These are phyloP conservation scores for Fusarium tricinctum DNA, from an alignment of 2,329 filamentous ascomycete genomes.

Conservation along the genomic window DNA sequence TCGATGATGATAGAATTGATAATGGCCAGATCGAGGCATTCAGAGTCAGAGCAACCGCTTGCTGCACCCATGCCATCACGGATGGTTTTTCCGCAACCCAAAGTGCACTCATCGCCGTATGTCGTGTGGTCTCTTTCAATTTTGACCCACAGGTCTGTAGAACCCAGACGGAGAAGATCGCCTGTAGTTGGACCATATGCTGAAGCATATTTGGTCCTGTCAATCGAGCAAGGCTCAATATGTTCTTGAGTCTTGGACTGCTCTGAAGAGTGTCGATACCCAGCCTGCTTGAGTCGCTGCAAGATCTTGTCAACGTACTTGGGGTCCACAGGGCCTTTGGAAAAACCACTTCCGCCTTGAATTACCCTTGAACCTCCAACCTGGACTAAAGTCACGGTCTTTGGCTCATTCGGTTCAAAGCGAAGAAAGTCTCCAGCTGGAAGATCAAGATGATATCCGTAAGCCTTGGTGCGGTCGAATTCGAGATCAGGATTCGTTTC, in stretches of 20 bases:
- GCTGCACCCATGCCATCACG: slow-evolving; percentile 2
- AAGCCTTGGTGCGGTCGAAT: neutral
- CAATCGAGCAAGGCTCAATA: neutral
- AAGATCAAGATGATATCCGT: neutral
- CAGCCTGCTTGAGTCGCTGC: neutral
- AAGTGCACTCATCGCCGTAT: neutral
- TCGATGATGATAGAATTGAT: slow-evolving; percentile 1
- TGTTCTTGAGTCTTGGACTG: neutral
- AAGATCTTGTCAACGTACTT: neutral
- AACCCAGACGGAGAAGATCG: neutral
- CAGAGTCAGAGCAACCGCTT: neutral
- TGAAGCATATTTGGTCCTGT: neutral
- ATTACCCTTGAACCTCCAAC: neutral
- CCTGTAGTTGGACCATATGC: neutral
- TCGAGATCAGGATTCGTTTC: neutral
- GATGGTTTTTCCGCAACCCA: neutral
- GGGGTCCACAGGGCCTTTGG: neutral
- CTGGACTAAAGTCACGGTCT: neutral
- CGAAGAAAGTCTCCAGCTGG: neutral
- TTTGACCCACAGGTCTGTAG: neutral
- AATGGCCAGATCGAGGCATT: neutral
- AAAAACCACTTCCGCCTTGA: neutral
- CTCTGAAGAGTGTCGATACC: neutral
- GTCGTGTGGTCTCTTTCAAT: neutral
- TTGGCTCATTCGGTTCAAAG: neutral